Base-by-base conservation (phyloP, 2,329 filamentous ascomycete species). In the Phoma sp. region DNA sequence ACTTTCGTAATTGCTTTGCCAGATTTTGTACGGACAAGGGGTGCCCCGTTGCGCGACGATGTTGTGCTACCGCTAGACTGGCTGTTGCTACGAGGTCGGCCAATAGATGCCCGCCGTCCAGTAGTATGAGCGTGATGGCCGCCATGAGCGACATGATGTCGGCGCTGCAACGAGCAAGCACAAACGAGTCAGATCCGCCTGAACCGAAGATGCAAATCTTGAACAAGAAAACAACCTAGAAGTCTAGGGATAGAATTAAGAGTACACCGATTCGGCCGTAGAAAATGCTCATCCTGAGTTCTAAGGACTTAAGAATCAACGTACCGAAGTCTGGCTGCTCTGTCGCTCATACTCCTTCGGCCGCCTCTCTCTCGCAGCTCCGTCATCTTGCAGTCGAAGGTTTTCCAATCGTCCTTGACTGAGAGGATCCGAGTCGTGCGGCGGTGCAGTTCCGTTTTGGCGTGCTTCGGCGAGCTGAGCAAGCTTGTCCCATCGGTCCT, bases 401-500 rank as follows among this genome's bases (percentile, higher is more conserved):
- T 92, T 93, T 77, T 97, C 92, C 64, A 98, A 83, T 65, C 92
- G 85, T 78, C 93, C 91, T 66, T 94, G 90, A 45, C 89, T 88
- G 46, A 88, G 83, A 4, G 88, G 85, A 74, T 97, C 92, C 33
- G 89, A 83, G 68, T 96, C 92, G 63, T 96, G 73, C 67, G 74
- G 74, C n/a, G 78, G 74, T 40, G 74, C 74, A 43, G 70, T 73
- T 22, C 75, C 76, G 51, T 81, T 81, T 68, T 88, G 88, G 68
- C 85, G 84, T 63, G 87, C 84, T 66, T 90, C 88, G 35, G 93
- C 93, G 74, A 92, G 87, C 63, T 95, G 89, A 44, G 88, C 84
- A 37, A 99, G 83, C 59, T 88, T 87, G 50, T 94, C 92, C 95
- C 95, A 99, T 73, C 94, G 92, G 63, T 88, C 87, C 75, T 96